phyloP scores from a whole-genome alignment of 2,329 filamentous ascomycete species.

The Chaetomium olivaceum region DNA sequence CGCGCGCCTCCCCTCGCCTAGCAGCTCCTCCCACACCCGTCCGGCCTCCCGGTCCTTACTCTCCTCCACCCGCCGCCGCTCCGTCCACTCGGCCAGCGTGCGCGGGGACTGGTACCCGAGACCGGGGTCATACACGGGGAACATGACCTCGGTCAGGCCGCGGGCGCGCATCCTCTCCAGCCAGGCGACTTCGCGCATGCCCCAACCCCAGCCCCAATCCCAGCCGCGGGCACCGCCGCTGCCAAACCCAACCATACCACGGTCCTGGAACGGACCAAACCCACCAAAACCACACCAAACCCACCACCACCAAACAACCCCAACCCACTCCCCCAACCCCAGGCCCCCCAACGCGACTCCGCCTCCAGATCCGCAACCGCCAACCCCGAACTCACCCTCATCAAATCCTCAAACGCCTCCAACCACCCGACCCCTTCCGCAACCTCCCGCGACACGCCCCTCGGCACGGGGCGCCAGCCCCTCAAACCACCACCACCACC shows the following conservation, averaged over 20 bases:
- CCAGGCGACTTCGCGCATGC: constrained; percentile 7
- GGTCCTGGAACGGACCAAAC: not conserved
- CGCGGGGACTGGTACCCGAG: constrained; percentile 20
- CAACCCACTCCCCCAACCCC: not conserved
- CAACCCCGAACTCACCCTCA: constrained; percentile 48
- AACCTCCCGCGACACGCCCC: constrained; percentile 41
- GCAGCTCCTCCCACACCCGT: constrained; percentile 5
- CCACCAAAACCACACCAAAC: not conserved
- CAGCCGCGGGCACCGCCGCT: no score
- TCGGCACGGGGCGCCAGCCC: constrained; percentile 44
- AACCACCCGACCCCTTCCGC: constrained; percentile 50
- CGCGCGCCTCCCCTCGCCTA: not conserved
- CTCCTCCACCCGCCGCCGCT: constrained; percentile 15
- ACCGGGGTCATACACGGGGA: constrained; percentile 19
- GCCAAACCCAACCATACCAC: not conserved
- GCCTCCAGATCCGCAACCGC: constrained; percentile 43
- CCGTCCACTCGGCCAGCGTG: constrained; percentile 28
- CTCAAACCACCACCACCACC: not conserved
- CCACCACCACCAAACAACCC: not conserved
- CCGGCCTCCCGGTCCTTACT: not conserved
- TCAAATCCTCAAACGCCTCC: constrained; percentile 60
- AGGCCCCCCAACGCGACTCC: not conserved
- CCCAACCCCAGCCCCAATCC: not conserved
- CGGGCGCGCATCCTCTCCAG: constrained; percentile 29
- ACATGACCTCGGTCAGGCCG: constrained; percentile 24